These are phyloP conservation scores for Xylaria sp. DNA, from an alignment of 2,329 filamentous ascomycete genomes.

Conservation along the genomic window DNA sequence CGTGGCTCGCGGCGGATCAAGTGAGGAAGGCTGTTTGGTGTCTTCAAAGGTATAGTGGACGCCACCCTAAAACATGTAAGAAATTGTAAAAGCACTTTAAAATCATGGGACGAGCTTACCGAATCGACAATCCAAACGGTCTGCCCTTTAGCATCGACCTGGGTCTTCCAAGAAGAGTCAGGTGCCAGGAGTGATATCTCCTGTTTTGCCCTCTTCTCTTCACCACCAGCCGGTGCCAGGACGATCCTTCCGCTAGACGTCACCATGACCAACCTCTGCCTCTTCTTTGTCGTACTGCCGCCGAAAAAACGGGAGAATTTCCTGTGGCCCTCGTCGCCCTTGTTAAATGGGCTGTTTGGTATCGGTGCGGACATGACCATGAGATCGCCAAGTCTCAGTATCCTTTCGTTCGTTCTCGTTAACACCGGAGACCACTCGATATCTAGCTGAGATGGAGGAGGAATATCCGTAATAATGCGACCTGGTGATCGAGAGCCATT, in stretches of 20 bases:
- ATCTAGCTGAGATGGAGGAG: slow-evolving; percentile 93
- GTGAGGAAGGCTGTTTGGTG: slow-evolving; percentile 65
- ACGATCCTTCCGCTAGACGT: slow-evolving; percentile 90
- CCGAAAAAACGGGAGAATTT: slow-evolving; percentile 95
- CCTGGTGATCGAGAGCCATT: slow-evolving; percentile 66
- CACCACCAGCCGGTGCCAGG: slow-evolving; percentile 86
- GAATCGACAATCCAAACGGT: slow-evolving; percentile 90
- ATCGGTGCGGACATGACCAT: slow-evolving; percentile 80
- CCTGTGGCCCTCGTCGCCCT: slow-evolving; percentile 74
- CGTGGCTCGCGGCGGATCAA: slow-evolving; percentile 63
- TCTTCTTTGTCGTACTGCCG: slow-evolving; percentile 86
- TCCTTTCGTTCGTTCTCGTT: slow-evolving; percentile 87
- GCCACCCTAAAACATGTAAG: slow-evolving; percentile 63
- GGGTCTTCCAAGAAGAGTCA: slow-evolving; percentile 78
- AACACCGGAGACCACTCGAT: slow-evolving; percentile 98
- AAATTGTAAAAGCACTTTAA: slow-evolving; percentile 16
- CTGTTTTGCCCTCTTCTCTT: slow-evolving; percentile 93
- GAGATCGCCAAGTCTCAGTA: slow-evolving; percentile 90
- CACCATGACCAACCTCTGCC: slow-evolving; percentile 90
- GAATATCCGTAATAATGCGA: slow-evolving; percentile 89
- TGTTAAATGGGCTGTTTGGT: slow-evolving; percentile 72
- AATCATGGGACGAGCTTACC: slow-evolving; percentile 59
- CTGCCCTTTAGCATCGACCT: slow-evolving; percentile 84
- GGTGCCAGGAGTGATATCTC: slow-evolving; percentile 82
- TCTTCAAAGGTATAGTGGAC: slow-evolving; percentile 95